These are phyloP conservation scores for Phialocephala subalpina DNA, from an alignment of 2,329 filamentous ascomycete species.

Conservation along the genomic window DNA sequence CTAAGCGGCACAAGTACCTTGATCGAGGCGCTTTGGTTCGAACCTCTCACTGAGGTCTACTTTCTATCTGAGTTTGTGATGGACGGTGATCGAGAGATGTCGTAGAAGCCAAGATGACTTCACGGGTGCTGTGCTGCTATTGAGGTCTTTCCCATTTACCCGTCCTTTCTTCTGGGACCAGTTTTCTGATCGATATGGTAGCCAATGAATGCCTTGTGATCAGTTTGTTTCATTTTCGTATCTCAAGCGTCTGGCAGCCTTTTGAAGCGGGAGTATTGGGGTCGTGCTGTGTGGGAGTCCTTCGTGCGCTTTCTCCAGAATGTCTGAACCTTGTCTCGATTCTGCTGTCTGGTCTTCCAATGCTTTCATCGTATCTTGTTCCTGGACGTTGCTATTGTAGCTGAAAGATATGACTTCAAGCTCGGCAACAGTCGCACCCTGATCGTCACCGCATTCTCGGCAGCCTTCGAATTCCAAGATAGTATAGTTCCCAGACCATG, in stretches of 20 bases:
- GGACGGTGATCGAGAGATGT: too few relatives aligned
- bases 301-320: not conserved
- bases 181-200: too few relatives aligned
- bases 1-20: not conserved
- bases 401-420: slow-evolving; percentile 47
- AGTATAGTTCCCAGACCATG: slow-evolving; percentile 32
- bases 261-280: too few relatives aligned
- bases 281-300: too few relatives aligned
- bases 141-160: too few relatives aligned
- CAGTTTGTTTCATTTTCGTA: too few relatives aligned
- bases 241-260: not conserved
- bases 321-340: not conserved
- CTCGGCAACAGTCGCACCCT: slow-evolving; percentile 59
- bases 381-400: not conserved
- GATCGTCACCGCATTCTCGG: slow-evolving; percentile 27
- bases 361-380: not conserved
- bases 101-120: too few relatives aligned
- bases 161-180: too few relatives aligned
- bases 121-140: too few relatives aligned
- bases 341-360: not conserved
- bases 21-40: not conserved
- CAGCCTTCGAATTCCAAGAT: slow-evolving; percentile 54
- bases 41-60: too few relatives aligned
- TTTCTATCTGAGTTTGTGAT: too few relatives aligned
- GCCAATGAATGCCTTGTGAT: too few relatives aligned